Evolutionary conservation across 345 rosid species (phyloP).

Genomic region (Erucastrum elatum): DNA sequence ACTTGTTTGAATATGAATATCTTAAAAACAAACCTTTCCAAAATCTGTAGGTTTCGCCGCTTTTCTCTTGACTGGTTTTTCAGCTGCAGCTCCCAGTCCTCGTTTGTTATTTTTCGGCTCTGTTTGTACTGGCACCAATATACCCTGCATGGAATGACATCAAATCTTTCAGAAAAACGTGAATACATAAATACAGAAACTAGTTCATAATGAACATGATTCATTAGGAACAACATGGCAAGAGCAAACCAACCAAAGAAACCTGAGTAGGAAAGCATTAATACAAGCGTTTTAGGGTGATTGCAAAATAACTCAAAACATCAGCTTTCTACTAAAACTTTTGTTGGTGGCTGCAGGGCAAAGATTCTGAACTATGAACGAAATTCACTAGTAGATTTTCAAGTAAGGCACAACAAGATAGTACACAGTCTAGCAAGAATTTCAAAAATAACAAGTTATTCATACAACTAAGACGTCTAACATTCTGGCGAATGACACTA

Average conservation of each 20-base stretch:
- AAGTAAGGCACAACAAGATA: neutral
- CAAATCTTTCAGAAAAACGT: constrained; percentile 2
- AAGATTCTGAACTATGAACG: neutral
- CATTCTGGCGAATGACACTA: neutral
- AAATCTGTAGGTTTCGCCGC: constrained; percentile 31
- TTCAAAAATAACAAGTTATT: neutral
- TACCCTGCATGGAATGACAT: constrained; percentile 54
- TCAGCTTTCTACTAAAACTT: neutral
- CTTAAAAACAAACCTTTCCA: constrained; percentile 25
- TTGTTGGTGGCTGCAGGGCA: too few species aligned
- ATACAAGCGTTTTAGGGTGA: neutral
- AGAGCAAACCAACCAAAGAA: neutral
- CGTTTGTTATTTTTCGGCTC: constrained; percentile 65
- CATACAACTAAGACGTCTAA: neutral
- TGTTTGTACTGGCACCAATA: constrained; percentile 67
- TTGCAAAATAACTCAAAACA: neutral
- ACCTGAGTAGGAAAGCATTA: neutral
- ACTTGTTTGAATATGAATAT: neutral
- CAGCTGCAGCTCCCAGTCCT: constrained; percentile 76
- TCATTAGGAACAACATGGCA: neutral
- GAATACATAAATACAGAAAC: neutral
- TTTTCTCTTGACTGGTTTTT: constrained; percentile 46
- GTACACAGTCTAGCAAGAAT: neutral
- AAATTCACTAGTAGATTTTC: neutral
- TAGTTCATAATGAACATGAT: neutral